Conservation (phyloP, 805 yeast species). For the Saccharomycopsis sp. region DNA sequence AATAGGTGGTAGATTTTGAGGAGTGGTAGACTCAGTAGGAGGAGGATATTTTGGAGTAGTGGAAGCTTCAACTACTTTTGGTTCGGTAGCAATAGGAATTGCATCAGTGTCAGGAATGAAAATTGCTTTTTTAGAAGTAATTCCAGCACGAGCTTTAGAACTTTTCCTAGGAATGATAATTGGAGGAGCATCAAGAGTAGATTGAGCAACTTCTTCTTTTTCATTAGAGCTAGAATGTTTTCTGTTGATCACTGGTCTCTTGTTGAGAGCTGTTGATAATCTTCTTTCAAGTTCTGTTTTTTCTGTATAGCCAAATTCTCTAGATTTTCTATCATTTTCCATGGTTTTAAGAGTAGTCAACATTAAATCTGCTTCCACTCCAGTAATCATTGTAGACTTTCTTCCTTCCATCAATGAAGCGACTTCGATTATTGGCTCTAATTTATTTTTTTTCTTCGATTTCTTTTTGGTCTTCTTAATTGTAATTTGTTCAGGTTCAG, state of each 20-base stretch:
- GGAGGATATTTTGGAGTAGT: neutral
- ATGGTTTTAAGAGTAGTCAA: conserved; percentile 9
- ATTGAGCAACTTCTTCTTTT: too few relatives aligned
- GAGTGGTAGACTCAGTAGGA: too few relatives aligned
- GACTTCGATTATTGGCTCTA: conserved; percentile 17
- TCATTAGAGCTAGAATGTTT: too few relatives aligned
- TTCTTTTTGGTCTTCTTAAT: neutral
- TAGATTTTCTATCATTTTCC: conserved; percentile 6
- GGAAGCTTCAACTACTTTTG: neutral
- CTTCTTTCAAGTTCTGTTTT: neutral
- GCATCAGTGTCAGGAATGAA: neutral
- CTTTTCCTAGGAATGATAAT: too few relatives aligned
- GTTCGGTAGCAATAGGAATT: neutral
- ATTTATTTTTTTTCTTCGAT: neutral
- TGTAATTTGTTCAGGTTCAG: neutral
- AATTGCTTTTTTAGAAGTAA: neutral
- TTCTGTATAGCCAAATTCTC: conserved; percentile 2
- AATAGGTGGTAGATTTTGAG: too few relatives aligned
- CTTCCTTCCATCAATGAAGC: conserved; percentile 12
- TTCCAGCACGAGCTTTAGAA: neutral
- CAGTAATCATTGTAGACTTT: conserved; percentile 8
- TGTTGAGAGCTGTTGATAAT: neutral
- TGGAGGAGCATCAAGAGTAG: too few relatives aligned
- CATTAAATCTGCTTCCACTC: conserved; percentile 16
- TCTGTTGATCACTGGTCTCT: neutral